Base-by-base conservation (phyloP, 768 basidiomycete genomes). In the Mycena metata region DNA sequence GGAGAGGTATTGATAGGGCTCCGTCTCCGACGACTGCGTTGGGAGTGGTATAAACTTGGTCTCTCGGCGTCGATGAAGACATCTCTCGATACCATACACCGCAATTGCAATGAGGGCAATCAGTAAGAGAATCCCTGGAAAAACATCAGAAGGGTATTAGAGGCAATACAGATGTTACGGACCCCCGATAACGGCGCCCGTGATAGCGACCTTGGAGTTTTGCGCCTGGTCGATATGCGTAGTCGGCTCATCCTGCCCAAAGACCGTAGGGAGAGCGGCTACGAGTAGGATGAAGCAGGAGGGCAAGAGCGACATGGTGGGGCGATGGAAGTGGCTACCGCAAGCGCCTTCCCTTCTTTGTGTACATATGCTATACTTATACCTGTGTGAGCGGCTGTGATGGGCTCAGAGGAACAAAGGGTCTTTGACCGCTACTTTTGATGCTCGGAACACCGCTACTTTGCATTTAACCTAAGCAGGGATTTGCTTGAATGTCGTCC, bases 121-220 rank as follows among this genome's bases (percentile, higher is more conserved):
- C 46, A 67, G 21, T n/a, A 67, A 16, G 42, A 67, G 66, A 15
- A 67, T 13, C 17, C 19, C 66, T 67, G 35, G 16, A 41, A 11
- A n/a, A 1, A 50, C 21, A 36, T 54, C 26, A 55, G 46, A 17
- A 47, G 42, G 45, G 15, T 21, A 9, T 43, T 5, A 24, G 17
- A 13, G 19, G 24, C 16, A 13, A 36, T 30, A 30, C 33, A 26
- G 43, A 46, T 59, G 11, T 58, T 26, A 35, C 62, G 62, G 15
- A 67, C 66, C 52, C 16, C 66, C 66, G 46, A 67, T 67, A 23
- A 62, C 19, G 41, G 43, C 60, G 8, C 66, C 66, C 9, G 66
- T 67, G n/a, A 67, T 67, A 16, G 66, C 66, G 16, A 67, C 54
- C 41, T 62, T 61, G 16, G 60, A 61, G 35, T 56, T 42, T 7